Conservation (phyloP, 2,329 filamentous ascomycete species). For the Penicillium freii region DNA sequence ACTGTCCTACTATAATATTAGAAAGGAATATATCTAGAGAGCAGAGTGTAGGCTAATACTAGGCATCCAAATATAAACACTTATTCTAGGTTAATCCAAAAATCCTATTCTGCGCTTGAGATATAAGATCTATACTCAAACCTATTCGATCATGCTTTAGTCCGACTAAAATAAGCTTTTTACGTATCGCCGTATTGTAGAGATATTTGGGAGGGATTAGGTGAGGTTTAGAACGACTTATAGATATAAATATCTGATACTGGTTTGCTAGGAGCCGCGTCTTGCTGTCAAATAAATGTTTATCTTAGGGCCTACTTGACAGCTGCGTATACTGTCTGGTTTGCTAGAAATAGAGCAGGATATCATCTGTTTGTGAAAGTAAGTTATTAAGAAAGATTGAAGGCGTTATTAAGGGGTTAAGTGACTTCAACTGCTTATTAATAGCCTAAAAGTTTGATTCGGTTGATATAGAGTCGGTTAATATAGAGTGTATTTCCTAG, state of each 20-base stretch:
- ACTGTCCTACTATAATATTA: conserved; percentile 24
- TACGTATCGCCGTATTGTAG: background rate
- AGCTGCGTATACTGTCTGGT: conserved; percentile 1
- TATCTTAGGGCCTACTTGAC: background rate
- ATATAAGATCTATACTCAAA: background rate
- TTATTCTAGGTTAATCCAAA: conserved; percentile 13
- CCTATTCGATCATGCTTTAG: conserved; percentile 1
- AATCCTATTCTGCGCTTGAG: background rate
- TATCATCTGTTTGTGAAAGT: background rate
- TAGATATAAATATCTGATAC: background rate
- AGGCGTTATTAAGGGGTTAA: background rate
- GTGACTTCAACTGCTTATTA: background rate
- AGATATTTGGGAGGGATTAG: background rate
- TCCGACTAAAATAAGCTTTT: conserved; percentile 6
- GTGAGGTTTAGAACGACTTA: background rate
- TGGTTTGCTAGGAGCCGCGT: background rate
- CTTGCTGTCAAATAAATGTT: background rate
- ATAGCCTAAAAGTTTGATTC: background rate
- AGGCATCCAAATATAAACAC: conserved; percentile 23
- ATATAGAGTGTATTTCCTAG: background rate
- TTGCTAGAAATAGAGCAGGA: conserved; percentile 2
- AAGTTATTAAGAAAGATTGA: background rate
- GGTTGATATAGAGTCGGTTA: background rate
- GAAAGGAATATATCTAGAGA: conserved; percentile 27
- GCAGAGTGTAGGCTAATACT: conserved; percentile 19